Base-by-base conservation (phyloP, 768 basidiomycete genomes). In the Serendipita sp. region DNA sequence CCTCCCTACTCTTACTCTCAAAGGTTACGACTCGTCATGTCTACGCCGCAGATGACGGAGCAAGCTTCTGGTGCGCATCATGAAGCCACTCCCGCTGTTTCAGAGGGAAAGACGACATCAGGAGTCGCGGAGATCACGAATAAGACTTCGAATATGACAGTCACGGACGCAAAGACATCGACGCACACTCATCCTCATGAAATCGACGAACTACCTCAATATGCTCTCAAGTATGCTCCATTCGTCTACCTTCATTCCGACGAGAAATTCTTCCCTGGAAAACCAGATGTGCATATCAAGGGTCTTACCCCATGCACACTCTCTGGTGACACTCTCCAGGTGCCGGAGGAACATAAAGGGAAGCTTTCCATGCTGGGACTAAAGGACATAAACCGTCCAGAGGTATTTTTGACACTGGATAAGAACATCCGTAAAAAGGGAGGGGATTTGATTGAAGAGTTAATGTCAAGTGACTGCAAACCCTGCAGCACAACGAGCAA, bases 251-350 rank as follows among this genome's bases (percentile, higher is more conserved):
- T 64, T 15, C 45, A 64, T 38, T 32, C 46, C 18, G 48, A 64
- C 28, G 64, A 64, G 47, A 23, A 36, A 35, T 64, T 51, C 47
- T 64, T 46, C 32, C 64, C 64, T 38, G 64, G 64, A 34, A 48
- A 35, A 13, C 46, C 51, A n/a, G 15, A 48, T 5, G 36, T 32
- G 13, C 64, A 64, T 36, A 28, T 64, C 36, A 46, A 51, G 34
- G 18, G 38, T 34, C 30, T 54, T 23, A 32, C 34, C 28, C 47
- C 64, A 3, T 36, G 51, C 15, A 64, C n/a, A 11, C n/a, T 35
- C 38, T 7, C 8, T 13, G 64, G 64, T 10, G 28, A 34, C 7
- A 36, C 28, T 8, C 8, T 64, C 2, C 30, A 47, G 11, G 36
- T 64, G 3, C 64, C 64, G 15, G 47, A 54, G 23, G 48, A 64